Evolutionary conservation across 352 stramenopile species (phyloP).

Genomic region (Globisporangium lucens): DNA sequence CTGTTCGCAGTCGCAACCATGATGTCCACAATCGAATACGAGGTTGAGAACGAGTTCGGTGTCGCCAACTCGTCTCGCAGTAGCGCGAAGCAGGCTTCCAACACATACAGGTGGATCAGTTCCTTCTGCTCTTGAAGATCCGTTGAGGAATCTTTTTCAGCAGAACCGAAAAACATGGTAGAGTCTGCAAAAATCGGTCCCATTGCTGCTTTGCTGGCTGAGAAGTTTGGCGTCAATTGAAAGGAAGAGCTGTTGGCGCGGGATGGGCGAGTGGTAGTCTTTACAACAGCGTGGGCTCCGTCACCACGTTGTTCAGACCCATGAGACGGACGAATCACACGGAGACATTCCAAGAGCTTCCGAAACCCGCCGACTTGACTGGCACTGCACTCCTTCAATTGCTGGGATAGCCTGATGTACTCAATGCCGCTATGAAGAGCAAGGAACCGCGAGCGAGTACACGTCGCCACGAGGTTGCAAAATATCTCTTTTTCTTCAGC

Average conservation of each 20-base stretch:
- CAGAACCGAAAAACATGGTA: conserved; percentile 27
- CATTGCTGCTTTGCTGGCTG: neutral
- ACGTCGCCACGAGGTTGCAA: conserved; percentile 42
- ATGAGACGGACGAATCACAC: conserved; percentile 24
- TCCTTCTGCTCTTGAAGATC: conserved; percentile 18
- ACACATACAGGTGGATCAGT: conserved; percentile 38
- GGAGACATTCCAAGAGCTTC: conserved; percentile 28
- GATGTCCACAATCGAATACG: conserved; percentile 36
- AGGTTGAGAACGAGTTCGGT: conserved; percentile 27
- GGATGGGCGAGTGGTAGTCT: conserved; percentile 1
- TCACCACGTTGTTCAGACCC: neutral
- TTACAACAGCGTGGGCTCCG: neutral
- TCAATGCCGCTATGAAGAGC: conserved; percentile 38
- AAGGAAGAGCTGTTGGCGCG: conserved; percentile 13
- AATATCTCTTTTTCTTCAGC: conserved; percentile 65
- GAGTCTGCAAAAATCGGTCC: conserved; percentile 24
- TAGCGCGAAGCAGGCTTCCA: conserved; percentile 53
- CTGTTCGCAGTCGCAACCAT: conserved; percentile 50
- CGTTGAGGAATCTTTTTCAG: neutral
- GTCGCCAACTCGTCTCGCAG: conserved; percentile 27
- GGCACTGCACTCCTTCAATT: conserved; percentile 22
- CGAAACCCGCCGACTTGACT: conserved; percentile 26
- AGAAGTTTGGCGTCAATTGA: neutral
- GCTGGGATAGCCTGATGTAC: conserved; percentile 31
- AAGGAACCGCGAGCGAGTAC: conserved; percentile 34